These are phyloP conservation scores for Strobilomyces echinocephalus DNA, from an alignment of 768 basidiomycete species.

Conservation along the genomic window DNA sequence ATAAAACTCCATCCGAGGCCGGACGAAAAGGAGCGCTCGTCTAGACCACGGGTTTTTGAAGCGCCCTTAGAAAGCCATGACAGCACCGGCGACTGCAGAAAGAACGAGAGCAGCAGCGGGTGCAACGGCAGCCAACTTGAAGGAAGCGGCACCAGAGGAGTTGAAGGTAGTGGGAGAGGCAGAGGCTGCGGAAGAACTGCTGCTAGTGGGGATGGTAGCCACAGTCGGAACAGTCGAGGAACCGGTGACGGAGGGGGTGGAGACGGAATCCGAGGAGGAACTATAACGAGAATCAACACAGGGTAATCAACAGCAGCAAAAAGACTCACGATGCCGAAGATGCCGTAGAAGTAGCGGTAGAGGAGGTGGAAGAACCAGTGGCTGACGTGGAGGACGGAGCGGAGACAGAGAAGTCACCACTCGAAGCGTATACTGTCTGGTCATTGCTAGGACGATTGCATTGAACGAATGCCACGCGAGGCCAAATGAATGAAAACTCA, in stretches of 20 bases:
- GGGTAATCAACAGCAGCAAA: rapidly evolving
- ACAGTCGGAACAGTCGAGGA: constrained; percentile 7
- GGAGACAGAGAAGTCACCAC: constrained; percentile 41
- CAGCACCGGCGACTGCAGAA: constrained; percentile 48
- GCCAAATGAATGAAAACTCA: constrained; percentile 11
- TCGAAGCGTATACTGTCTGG: constrained; percentile 38
- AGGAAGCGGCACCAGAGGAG: constrained; percentile 25
- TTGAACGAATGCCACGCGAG: background rate
- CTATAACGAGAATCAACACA: constrained; percentile 2
- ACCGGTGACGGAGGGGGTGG: constrained; percentile 1
- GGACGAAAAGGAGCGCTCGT: background rate
- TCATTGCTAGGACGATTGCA: constrained; percentile 33
- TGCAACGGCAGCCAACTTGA: constrained; percentile 32
- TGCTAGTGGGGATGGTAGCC: background rate
- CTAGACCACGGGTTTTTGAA: background rate
- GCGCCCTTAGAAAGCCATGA: constrained; percentile 38
- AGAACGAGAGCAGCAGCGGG: constrained; percentile 35
- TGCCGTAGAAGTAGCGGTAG: background rate
- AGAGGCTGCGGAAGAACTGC: constrained; percentile 12
- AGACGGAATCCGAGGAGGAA: background rate
- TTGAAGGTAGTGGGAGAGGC: constrained; percentile 22
- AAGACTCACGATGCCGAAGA: constrained; percentile 9
- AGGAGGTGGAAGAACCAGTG: constrained; percentile 12
- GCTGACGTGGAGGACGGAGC: constrained; percentile 6
- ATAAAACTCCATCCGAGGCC: background rate